Evolutionary conservation across 768 basidiomycete genomes (phyloP), one percentile per base, ranked within the genome.

Genomic region (Amanita molliuscula): DNA sequence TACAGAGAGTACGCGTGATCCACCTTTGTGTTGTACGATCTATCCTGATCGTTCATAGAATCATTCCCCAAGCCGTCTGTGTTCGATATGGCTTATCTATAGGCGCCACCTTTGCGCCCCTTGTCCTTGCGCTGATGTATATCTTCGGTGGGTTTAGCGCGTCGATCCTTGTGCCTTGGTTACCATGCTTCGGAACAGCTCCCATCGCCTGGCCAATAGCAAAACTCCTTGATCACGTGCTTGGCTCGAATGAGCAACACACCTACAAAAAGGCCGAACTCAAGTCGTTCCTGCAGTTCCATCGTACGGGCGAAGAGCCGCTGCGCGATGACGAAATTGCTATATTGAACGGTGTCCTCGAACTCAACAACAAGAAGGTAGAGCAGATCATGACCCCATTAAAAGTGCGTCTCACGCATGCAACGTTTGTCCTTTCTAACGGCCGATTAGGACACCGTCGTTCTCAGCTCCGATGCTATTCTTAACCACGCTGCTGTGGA

Each of bases 251-350:
- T 56, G 87, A 88, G 56, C 71, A 69, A 0, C 72, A 79, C 36
- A 87, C 84, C 0, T 91, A 91, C 68, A 89, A 88, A 59, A 90
- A 90, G 62, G 86, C 85, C 0, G 81, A 84, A 52, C 72, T 86
- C 36, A 84, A 83, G 55, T 82, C 82, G 0, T 89, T 91, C 67
- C 71, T 90, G 10, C 81, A 83, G 48, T 88, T 89, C 61, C 85
- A 89, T 58, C 77, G 84, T 21, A 78, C 75, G 0, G 87, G 85
- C 5, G 79, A 85, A 56, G 87, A 89, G 52, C 82, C 84, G 0
- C 71, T 90, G 1, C 72, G 85, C 4, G 88, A 89, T 58, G 88
- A 89, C 47, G 88, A 90, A 59, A 86, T 90, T 33, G 74, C 77
- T 51, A 90, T 90, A 41, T 66, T 90, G 42, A 88, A 87, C 58